phyloP scores from a whole-genome alignment of 495 filamentous ascomycete species.

The Sabuloglossum arenarium region DNA sequence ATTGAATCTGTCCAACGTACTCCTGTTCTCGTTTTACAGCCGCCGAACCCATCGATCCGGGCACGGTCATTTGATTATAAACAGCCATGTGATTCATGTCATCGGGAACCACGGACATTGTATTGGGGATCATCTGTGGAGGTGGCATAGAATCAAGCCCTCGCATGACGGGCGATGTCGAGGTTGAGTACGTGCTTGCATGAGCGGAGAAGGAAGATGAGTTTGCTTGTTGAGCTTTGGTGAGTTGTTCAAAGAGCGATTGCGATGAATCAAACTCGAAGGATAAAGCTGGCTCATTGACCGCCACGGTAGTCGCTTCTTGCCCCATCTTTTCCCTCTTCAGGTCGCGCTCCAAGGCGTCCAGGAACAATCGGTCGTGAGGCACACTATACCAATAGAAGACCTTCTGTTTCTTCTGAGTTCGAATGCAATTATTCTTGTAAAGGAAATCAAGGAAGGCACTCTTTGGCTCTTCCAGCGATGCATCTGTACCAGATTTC shows the following conservation, averaged over 20 bases:
- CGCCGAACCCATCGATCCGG: slow-evolving; percentile 12
- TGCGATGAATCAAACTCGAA: slow-evolving; percentile 99
- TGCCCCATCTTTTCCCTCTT: slow-evolving; percentile 99
- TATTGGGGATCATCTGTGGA: slow-evolving; percentile 34
- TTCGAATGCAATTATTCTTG: slow-evolving; percentile 99
- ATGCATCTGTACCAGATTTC: slow-evolving; percentile 97
- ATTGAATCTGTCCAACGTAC: slow-evolving; percentile 45
- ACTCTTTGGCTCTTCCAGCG: slow-evolving; percentile 96
- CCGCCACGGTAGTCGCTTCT: slow-evolving; percentile 88
- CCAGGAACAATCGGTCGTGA: slow-evolving; percentile 90
- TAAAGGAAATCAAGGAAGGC: slow-evolving; percentile 95
- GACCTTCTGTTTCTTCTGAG: slow-evolving; percentile 99
- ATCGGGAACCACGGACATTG: slow-evolving; percentile 34
- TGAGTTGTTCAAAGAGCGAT: slow-evolving; percentile 97
- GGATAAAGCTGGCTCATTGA: slow-evolving; percentile 80
- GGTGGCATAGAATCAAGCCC: slow-evolving; percentile 78
- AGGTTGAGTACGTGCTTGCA: slow-evolving; percentile 48
- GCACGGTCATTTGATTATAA: slow-evolving; percentile 16
- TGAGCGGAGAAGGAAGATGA: slow-evolving; percentile 87
- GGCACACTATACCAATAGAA: slow-evolving; percentile 99
- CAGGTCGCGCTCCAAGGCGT: slow-evolving; percentile 88
- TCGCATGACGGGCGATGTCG: slow-evolving; percentile 70
- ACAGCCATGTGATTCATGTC: slow-evolving; percentile 26
- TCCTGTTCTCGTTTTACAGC: slow-evolving; percentile 67
- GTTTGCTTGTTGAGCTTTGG: slow-evolving; percentile 96